Percentiles rank a stretch among this genome's conserved stretches.
Conservation (phyloP, 1,139 yeast genomes). For the Blastobotrys arbuscula region DNA sequence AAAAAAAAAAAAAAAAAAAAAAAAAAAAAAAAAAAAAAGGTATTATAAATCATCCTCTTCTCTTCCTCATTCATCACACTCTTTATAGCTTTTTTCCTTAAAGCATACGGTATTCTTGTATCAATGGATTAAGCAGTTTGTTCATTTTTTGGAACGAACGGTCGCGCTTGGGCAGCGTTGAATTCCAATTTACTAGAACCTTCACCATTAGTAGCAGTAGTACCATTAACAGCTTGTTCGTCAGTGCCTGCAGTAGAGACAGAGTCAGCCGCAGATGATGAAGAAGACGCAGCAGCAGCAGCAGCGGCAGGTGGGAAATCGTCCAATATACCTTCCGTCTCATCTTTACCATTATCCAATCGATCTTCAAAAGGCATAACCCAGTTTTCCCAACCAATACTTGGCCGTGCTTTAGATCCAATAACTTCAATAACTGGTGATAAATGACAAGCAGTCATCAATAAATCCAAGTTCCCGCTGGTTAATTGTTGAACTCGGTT, state of each 20-base stretch:
- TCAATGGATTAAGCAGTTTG: constrained; percentile 9
- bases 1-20: constrained; percentile 9
- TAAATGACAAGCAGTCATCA: constrained; percentile 43
- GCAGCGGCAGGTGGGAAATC: constrained; percentile 1
- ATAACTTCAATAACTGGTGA: constrained; percentile 43
- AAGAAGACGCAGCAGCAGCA: too few relatives aligned
- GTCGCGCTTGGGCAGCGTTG: constrained; percentile 36
- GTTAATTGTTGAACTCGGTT: constrained; percentile 63
- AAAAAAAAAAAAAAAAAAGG: not conserved
- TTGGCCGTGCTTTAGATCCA: constrained; percentile 44
- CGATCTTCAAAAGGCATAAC: constrained; percentile 46
- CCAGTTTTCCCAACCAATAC: constrained; percentile 43
- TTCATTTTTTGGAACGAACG: constrained; percentile 33
- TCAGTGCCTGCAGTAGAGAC: not conserved
- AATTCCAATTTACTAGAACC: constrained; percentile 29
- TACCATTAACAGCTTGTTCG: not conserved
- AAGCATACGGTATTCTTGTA: too few relatives aligned
- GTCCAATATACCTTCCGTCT: constrained; percentile 23
- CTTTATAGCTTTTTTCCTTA: not conserved
- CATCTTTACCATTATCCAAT: constrained; percentile 38
- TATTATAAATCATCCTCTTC: not conserved
- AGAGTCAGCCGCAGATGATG: too few relatives aligned
- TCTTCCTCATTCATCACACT: not conserved
- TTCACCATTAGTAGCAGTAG: constrained; percentile 11
- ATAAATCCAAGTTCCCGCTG: constrained; percentile 43